A percentile compares a stretch with the other conserved stretches of the same genome.
These are phyloP conservation scores for Tolypocladium inflatum DNA, from an alignment of 2,329 filamentous ascomycete genomes.

Conservation along the genomic window DNA sequence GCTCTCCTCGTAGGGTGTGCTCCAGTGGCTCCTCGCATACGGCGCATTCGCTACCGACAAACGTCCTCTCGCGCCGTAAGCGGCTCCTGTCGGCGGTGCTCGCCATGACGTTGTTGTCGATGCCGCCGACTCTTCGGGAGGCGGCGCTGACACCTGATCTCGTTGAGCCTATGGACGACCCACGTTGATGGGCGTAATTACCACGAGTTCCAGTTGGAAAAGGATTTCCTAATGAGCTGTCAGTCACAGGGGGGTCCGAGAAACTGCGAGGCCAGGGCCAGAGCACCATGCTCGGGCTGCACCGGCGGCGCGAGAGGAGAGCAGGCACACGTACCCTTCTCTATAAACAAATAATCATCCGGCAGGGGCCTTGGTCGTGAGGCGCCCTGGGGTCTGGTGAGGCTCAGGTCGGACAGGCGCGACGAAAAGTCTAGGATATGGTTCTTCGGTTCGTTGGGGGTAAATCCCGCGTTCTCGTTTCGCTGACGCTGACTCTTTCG, in stretches of 20 bases:
- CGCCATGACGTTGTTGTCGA: slow-evolving; percentile 34
- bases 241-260: neutral
- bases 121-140: slow-evolving; percentile 24
- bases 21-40: slow-evolving; percentile 96
- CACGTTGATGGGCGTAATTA: slow-evolving; percentile 17
- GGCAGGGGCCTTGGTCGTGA: slow-evolving; percentile 15
- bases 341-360: slow-evolving; percentile 25
- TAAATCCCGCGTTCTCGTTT: slow-evolving; percentile 9
- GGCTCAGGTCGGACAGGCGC: slow-evolving; percentile 18
- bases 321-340: slow-evolving; percentile 25
- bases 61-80: slow-evolving; percentile 81
- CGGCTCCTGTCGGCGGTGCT: slow-evolving; percentile 59
- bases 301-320: neutral
- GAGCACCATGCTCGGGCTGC: neutral
- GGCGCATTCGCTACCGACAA: slow-evolving; percentile 88
- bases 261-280: neutral
- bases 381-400: slow-evolving; percentile 15
- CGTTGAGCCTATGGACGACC: slow-evolving; percentile 22
- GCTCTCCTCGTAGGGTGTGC: slow-evolving; percentile 87
- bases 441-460: slow-evolving; percentile 3
- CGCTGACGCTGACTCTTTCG: slow-evolving; percentile 18
- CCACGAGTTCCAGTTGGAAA: slow-evolving; percentile 15
- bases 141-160: slow-evolving; percentile 20
- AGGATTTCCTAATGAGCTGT: slow-evolving; percentile 11
- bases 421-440: slow-evolving; percentile 13